A percentile compares a stretch with the other conserved stretches of the same genome.
Conservation (phyloP, 2,329 filamentous ascomycete genomes). For the Stagonosporopsis chrysanthemi region DNA sequence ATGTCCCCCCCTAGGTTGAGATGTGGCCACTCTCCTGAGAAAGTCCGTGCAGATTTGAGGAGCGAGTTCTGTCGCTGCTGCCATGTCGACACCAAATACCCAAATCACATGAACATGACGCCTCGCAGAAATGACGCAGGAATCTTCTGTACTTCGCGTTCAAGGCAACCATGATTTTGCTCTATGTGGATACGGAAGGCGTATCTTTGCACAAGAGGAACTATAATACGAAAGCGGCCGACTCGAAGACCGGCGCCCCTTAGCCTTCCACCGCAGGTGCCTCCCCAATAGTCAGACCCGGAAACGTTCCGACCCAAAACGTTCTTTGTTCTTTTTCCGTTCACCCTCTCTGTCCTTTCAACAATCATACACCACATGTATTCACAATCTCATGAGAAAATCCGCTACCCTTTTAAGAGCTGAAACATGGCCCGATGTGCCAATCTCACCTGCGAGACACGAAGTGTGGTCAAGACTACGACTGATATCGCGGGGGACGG, state of each 20-base stretch:
- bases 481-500: constrained; percentile 27
- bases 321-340: background rate
- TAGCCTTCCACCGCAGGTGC: too few species aligned
- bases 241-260: background rate
- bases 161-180: background rate
- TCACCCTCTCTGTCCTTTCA: background rate
- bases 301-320: background rate
- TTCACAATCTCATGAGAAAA: background rate
- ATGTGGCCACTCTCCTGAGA: background rate
- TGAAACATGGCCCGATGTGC: background rate
- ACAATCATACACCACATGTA: background rate
- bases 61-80: background rate
- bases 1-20: background rate
- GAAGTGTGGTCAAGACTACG: constrained; percentile 11
- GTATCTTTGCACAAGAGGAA: background rate
- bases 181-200: background rate
- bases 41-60: background rate
- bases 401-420: too few species aligned
- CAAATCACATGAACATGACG: background rate
- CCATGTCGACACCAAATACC: background rate
- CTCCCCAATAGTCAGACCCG: background rate
- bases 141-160: background rate
- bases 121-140: background rate
- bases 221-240: background rate
- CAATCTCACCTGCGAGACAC: constrained; percentile 13